phyloP scores from a whole-genome alignment of 257 asterid genomes.

The Solanum paucissectum region DNA sequence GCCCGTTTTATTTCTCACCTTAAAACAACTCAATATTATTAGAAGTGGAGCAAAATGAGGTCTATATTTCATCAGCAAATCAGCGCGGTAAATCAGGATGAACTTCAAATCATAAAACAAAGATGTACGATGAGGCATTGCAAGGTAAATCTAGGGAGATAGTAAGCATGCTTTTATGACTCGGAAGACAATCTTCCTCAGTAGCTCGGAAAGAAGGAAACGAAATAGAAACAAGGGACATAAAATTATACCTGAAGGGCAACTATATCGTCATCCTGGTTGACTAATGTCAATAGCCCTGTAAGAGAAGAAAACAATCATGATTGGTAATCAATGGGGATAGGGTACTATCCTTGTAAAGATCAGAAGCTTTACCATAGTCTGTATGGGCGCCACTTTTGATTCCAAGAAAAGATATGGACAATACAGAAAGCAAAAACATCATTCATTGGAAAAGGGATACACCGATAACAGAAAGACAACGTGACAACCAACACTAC shows the following conservation, averaged over 20 bases:
- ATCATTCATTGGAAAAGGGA: conserved; percentile 6
- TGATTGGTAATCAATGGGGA: background rate
- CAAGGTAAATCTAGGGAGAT: background rate
- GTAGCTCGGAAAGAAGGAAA: background rate
- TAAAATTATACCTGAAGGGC: conserved; percentile 54
- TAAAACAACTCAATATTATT: background rate
- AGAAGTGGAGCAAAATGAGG: background rate
- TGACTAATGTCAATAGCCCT: conserved; percentile 86
- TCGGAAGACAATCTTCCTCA: background rate
- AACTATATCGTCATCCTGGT: conserved; percentile 80
- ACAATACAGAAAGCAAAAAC: conserved; percentile 11
- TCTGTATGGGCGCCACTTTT: conserved; percentile 94
- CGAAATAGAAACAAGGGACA: background rate
- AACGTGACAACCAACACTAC: background rate
- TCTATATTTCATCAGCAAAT: background rate
- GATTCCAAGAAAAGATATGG: conserved; percentile 5
- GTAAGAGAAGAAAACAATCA: background rate
- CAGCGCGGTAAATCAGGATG: background rate
- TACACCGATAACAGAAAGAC: background rate
- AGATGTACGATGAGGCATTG: background rate
- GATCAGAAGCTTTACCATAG: conserved; percentile 49
- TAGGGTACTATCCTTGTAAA: background rate
- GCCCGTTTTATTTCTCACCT: conserved; percentile 65
- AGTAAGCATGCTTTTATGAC: background rate
- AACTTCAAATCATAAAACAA: background rate